Conservation (phyloP, 1,139 yeast species). For the Petasospora rhodanensis region DNA sequence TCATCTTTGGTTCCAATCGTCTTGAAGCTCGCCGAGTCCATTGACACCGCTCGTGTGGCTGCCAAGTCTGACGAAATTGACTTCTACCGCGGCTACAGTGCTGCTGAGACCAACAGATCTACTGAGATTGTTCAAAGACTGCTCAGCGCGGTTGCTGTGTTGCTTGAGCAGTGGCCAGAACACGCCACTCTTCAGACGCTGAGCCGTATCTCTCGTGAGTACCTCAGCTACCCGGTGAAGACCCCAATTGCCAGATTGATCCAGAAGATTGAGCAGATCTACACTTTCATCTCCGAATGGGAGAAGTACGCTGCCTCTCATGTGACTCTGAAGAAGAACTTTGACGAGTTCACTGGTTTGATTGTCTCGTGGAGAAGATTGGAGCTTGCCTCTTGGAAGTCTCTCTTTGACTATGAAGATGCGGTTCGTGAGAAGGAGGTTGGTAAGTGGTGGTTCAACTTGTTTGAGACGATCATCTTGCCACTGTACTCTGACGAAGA, state of each 20-base stretch:
- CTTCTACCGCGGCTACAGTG: constrained; percentile 66
- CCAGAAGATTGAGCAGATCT: constrained; percentile 82
- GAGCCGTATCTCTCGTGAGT: constrained; percentile 61
- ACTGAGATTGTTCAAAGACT: constrained; percentile 48
- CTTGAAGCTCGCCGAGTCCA: constrained; percentile 33
- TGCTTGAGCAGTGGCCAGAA: constrained; percentile 84
- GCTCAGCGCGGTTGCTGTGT: constrained; percentile 40
- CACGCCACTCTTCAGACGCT: constrained; percentile 82
- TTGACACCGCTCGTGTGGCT: constrained; percentile 24
- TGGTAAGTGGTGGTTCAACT: constrained; percentile 89
- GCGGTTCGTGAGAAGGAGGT: constrained; percentile 41
- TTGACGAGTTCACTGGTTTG: constrained; percentile 55
- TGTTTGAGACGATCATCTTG: constrained; percentile 69
- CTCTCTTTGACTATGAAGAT: constrained; percentile 69
- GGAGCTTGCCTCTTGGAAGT: constrained; percentile 83
- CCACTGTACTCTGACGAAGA: constrained; percentile 35
- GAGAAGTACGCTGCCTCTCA: constrained; percentile 84
- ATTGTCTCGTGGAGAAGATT: constrained; percentile 89
- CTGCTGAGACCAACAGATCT: constrained; percentile 58
- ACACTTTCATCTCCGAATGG: constrained; percentile 84
- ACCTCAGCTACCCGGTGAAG: constrained; percentile 53
- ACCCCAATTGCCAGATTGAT: constrained; percentile 76
- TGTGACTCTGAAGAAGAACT: constrained; percentile 55
- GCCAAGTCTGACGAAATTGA: constrained; percentile 35
- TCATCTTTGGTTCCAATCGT: constrained; percentile 42